Evolutionary conservation across 2,329 filamentous ascomycete genomes (phyloP), one percentile per base, ranked within the genome.

Genomic region (Nakataea oryzae): DNA sequence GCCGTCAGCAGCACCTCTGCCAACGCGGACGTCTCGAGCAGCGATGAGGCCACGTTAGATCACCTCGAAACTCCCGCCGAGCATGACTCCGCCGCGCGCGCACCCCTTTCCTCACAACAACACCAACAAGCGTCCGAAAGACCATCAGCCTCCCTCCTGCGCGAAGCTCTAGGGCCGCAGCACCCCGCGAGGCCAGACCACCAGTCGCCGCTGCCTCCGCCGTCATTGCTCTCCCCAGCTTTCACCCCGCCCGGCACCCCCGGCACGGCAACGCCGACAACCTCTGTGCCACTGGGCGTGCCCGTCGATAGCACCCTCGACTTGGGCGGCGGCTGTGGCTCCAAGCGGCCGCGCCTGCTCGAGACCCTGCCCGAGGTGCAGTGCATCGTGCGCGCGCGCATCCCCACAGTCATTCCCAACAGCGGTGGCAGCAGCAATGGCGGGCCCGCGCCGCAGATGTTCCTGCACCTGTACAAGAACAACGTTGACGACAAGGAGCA

Each of bases 401-500:
- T 99, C 69, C 95, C 95, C 0, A 97, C 93, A 3, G 58, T 60
- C 0, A 58, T 58, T 17, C 54, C 54, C 9, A 24, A 24, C 11
- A 93, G 91, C 2, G 86, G 84, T 0, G 93, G 93, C 3, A 90
- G 92, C 13, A 41, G 12, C 6, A 34, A 13, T 13, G 17, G 41
- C 14, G 14, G 5, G 14, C 41, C 17, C 41, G 21, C 41, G 41
- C 41, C 41, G 41, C 93, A 99, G 74, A 97, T 99, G 92, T 99
- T 96, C 75, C 76, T 99, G 60, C 93, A 99, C 71, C 80, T 97
- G 0, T 99, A 99, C 76, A 87, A 87, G 65, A 99, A 99, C 75
- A 90, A 90, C 69, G 86, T 91, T 8, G 95, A 99, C 74, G 90
- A 88, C 66, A 99, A 99, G 75, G 95, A 99, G 72, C 95, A 99